Conservation (phyloP, 1,284 basidiomycete genomes). For the Leccinum glutinopallens region DNA sequence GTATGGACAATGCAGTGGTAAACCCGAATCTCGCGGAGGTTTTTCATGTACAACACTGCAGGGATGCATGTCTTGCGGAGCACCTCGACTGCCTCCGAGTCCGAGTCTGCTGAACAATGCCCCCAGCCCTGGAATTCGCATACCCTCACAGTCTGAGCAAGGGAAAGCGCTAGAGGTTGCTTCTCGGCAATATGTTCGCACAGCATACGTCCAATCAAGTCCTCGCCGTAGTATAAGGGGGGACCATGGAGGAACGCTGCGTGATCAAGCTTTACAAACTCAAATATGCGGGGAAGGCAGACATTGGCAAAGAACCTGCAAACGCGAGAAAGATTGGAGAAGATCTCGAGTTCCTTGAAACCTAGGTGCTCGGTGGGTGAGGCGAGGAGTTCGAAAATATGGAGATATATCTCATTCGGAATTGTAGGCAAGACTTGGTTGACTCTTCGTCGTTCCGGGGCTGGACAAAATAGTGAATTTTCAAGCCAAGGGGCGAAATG, state of each 20-base stretch:
- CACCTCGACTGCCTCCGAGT: too few relatives aligned
- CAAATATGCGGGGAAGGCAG: neutral
- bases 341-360: neutral
- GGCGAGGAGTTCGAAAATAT: neutral
- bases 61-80: neutral
- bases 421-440: too few relatives aligned
- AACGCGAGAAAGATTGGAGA: neutral
- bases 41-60: neutral
- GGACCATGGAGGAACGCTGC: neutral
- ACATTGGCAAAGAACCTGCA: neutral
- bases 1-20: neutral
- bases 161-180: neutral
- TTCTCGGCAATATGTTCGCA: neutral
- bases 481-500: too few relatives aligned
- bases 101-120: neutral
- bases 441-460: too few relatives aligned
- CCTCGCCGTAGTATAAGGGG: neutral
- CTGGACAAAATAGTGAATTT: too few relatives aligned
- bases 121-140: neutral
- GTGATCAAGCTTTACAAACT: neutral
- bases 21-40: neutral
- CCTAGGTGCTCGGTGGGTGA: neutral
- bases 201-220: neutral
- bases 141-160: neutral
- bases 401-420: neutral